Evolutionary conservation across 805 yeast genomes (phyloP), one percentile per base, ranked within the genome.

Genomic region (Saturnispora saitoi): DNA sequence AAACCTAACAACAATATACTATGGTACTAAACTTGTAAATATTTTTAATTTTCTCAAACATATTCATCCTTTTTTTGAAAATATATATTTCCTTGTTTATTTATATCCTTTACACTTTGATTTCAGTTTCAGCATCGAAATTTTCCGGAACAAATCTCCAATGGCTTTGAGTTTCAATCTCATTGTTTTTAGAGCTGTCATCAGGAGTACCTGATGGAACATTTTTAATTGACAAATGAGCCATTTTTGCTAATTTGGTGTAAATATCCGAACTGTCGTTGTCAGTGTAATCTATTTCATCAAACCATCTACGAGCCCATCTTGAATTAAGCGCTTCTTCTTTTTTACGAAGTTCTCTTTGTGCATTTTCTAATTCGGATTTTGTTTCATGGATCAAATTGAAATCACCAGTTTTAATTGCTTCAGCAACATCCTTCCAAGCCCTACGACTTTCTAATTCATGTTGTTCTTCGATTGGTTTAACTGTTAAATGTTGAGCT

Each of bases 291-390:
- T 76, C 75, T 22, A 70, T 62, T 49, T 70, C 68, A 41, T 75
- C 77, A 66, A 91, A 91, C 91, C 95, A 91, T 67, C 91, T 78
- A 53, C 80, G 77, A 57, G 77, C 66, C 99, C 99, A 91, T 43
- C 62, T 61, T 14, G 63, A 61, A 39, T 86, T 90, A 5, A 75
- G 67, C 34, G 73, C 86, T 51, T 69, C 66, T 68, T 93, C 99
- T 50, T 71, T 64, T 66, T 78, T 80, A 63, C 98, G 79, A 66
- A 83, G 62, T 42, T 79, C 89, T 62, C 99, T 81, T 71, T 91
- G 97, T 22, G 71, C 76, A 59, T 86, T 83, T 70, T 91, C 99
- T 56, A 93, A 75, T 61, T 71, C 68, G 14, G 89, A 71, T 71
- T 91, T 91, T 59, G 84, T 86, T 54, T 71, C 69, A 61, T 82